Percentiles rank a stretch among this genome's conserved stretches.
Evolutionary conservation across 1,284 basidiomycete genomes (phyloP).

Genomic region (Pterulicium gracile): DNA sequence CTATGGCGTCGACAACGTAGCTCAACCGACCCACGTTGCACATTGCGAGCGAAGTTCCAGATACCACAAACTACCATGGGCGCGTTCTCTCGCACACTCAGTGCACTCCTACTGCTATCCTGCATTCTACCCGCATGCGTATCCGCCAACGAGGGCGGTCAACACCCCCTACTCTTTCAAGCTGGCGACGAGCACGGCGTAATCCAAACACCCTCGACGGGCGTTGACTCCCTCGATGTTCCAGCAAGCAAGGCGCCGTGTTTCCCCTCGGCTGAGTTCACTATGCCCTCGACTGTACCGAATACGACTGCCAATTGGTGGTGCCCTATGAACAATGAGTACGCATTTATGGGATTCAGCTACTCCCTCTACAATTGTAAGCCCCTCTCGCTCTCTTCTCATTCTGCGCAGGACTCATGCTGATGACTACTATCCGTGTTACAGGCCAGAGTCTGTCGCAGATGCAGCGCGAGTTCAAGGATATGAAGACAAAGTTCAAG

Average conservation of each 20-base stretch:
- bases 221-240: neutral
- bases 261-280: constrained; percentile 48
- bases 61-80: too few species aligned
- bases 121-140: too few species aligned
- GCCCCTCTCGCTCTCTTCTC: neutral
- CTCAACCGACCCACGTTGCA: too few species aligned
- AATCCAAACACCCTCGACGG: too few species aligned
- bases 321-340: constrained; percentile 51
- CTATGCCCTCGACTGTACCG: constrained; percentile 40
- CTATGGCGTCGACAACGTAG: too few species aligned
- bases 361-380: too few species aligned
- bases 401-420: neutral
- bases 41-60: too few species aligned
- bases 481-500: constrained; percentile 49
- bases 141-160: too few species aligned
- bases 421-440: constrained; percentile 1
- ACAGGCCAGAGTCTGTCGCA: constrained; percentile 37
- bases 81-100: too few species aligned
- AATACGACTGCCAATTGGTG: constrained; percentile 47
- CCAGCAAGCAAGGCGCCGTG: constrained; percentile 22
- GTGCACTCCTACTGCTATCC: too few species aligned
- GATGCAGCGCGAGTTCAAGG: constrained; percentile 47
- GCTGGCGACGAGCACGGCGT: neutral
- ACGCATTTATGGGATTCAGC: constrained; percentile 64
- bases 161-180: neutral